Conservation (phyloP, 75 land plant species). For the Cryptomeria japonica region DNA sequence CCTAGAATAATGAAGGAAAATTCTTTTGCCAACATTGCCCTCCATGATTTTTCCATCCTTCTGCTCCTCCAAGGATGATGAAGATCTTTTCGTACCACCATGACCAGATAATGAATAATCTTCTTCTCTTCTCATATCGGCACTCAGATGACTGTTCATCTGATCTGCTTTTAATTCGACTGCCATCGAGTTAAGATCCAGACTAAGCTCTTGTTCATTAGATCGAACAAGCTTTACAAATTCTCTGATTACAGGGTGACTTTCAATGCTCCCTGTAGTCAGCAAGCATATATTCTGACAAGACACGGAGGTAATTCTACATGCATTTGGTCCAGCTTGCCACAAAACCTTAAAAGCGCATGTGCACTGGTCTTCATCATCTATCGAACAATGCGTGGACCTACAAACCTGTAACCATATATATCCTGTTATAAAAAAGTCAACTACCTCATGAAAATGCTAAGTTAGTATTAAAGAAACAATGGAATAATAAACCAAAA, state of each 20-base stretch:
- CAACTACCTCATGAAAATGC: neutral
- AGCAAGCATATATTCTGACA: slow-evolving; percentile 8
- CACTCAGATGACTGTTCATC: neutral
- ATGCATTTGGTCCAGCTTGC: neutral
- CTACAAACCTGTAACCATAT: slow-evolving; percentile 6
- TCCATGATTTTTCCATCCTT: neutral
- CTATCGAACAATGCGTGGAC: neutral
- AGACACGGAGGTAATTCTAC: neutral
- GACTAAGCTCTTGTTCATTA: neutral
- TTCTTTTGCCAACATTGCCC: neutral
- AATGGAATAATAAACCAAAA: neutral
- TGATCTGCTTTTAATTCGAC: neutral
- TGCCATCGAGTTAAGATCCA: slow-evolving; percentile 3
- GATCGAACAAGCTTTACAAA: neutral
- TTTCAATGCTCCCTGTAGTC: slow-evolving; percentile 9
- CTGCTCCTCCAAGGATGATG: neutral
- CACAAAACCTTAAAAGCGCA: slow-evolving; percentile 12
- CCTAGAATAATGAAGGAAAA: neutral
- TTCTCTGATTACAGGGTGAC: neutral
- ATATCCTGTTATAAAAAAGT: neutral
- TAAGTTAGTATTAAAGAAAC: neutral
- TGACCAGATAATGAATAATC: neutral
- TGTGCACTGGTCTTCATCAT: neutral
- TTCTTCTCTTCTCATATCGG: neutral
- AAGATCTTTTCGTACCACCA: neutral